Evolutionary conservation across 2,329 filamentous ascomycete genomes (phyloP), one percentile per base, ranked within the genome.

Genomic region (Septoria petroselini): DNA sequence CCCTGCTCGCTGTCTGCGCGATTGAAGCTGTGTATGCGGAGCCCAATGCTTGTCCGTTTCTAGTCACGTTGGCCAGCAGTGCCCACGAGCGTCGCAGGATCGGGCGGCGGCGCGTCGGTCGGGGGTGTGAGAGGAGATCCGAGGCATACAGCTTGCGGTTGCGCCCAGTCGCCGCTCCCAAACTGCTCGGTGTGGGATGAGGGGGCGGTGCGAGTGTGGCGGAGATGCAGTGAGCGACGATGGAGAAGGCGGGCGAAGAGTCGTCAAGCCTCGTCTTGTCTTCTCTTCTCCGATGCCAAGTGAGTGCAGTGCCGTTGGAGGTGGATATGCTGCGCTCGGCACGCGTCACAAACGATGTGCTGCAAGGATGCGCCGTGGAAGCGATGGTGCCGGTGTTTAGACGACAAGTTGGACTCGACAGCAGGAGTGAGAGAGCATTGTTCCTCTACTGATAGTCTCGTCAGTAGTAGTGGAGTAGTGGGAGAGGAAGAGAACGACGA

Each of bases 151-250:
- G 57, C 44, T 38, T 35, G 35, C 17, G 50, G 57, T 45, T 48
- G 59, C 63, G 65, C 63, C 60, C 62, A 66, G 64, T 65, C 64
- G 65, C 65, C 64, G 64, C 62, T 63, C 63, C 63, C n/a, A 35
- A 44, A 30, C 46, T 27, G 57, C 52, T 55, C 44, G 49, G 48
- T 35, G 44, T 60, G 44, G n/a, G 29, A 23, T 46, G 23, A 19
- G 21, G 42, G 38, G 8, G 17, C 8, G 21, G 35, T 38, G 15
- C 19, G 23, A 42, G 34, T 11, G 14, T 19, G 19, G 35, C 18
- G 40, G 17, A 18, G 25, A 43, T 9, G 17, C 39, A 41, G 44
- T 30, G 7, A 19, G 49, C 21, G 17, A 41, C 21, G 34, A 39
- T 31, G 7, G 43, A 54, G 33, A 48, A 41, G 39, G 33, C 14